Evolutionary conservation across 2,329 filamentous ascomycete genomes (phyloP).

Genomic region (Sporothrix luriei): DNA sequence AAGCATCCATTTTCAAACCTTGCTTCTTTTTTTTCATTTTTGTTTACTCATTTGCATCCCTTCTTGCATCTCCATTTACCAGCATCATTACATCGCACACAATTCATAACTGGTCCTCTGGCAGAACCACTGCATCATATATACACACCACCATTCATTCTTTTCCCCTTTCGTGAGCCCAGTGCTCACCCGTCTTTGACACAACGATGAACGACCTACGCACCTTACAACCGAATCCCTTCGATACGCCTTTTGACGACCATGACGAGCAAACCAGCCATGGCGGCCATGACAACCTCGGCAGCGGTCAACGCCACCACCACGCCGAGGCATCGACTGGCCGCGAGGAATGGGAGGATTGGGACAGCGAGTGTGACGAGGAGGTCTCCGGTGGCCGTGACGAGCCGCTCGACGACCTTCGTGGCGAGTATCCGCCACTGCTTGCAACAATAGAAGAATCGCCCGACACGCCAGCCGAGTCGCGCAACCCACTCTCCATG

Average conservation of each 20-base stretch:
- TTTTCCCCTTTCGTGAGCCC: neutral
- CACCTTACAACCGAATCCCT: slow-evolving; percentile 35
- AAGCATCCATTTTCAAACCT: neutral
- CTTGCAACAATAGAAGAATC: slow-evolving; percentile 29
- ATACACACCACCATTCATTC: slow-evolving; percentile 7
- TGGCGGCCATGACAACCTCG: neutral
- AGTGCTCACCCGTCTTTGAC: neutral
- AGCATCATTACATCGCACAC: slow-evolving; percentile 1
- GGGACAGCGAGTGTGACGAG: slow-evolving; percentile 58
- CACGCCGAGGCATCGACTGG: neutral
- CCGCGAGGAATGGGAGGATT: slow-evolving; percentile 56
- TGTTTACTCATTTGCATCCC: neutral
- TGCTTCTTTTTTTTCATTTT: slow-evolving; percentile 7
- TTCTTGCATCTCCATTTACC: neutral
- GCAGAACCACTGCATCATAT: slow-evolving; percentile 22
- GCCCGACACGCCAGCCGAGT: slow-evolving; percentile 4
- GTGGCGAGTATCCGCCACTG: slow-evolving; percentile 32
- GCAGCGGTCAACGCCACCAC: neutral
- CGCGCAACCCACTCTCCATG: neutral
- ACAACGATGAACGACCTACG: slow-evolving; percentile 39
- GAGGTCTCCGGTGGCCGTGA: slow-evolving; percentile 42
- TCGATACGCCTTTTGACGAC: slow-evolving; percentile 35
- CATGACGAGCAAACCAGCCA: slow-evolving; percentile 6
- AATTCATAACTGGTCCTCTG: neutral
- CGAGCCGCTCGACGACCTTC: slow-evolving; percentile 18